Conservation (phyloP, 1,284 basidiomycete species). For the Abortiporus biennis region DNA sequence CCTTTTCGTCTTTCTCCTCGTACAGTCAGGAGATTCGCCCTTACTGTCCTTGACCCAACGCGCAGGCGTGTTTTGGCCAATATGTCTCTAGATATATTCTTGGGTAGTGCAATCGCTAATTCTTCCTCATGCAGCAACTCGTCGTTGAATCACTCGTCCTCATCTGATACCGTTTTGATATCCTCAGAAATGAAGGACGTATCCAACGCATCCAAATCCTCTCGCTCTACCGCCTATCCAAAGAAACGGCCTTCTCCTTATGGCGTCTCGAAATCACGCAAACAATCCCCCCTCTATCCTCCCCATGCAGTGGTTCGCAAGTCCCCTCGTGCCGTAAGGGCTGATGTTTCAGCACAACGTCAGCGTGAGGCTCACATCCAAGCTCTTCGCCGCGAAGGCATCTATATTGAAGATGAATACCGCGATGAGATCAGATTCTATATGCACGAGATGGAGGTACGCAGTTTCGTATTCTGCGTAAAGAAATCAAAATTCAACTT, state of each 20-base stretch:
- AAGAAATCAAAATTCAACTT: no score
- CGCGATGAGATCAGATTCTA: constrained; percentile 87
- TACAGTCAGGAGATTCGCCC: neutral
- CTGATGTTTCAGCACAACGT: constrained; percentile 52
- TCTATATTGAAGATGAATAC: constrained; percentile 89
- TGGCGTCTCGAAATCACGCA: constrained; percentile 62
- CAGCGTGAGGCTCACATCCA: constrained; percentile 63
- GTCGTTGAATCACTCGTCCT: constrained; percentile 34
- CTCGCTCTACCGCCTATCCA: constrained; percentile 62
- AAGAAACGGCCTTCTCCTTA: constrained; percentile 79
- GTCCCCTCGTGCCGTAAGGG: constrained; percentile 59
- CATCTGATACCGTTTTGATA: constrained; percentile 29
- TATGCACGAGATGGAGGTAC: constrained; percentile 97
- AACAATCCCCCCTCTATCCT: constrained; percentile 36
- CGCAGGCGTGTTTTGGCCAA: neutral
- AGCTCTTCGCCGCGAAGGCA: constrained; percentile 62
- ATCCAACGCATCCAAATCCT: constrained; percentile 52
- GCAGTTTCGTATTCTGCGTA: no score
- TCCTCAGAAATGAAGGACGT: constrained; percentile 68
- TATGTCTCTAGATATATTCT: neutral
- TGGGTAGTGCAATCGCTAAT: constrained; percentile 16
- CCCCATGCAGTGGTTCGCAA: constrained; percentile 43
- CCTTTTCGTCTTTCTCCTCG: neutral
- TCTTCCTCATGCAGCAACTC: constrained; percentile 29
- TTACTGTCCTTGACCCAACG: neutral